Evolutionary conservation across 305 asterid genomes (phyloP).

Genomic region (Striga hermonthica): DNA sequence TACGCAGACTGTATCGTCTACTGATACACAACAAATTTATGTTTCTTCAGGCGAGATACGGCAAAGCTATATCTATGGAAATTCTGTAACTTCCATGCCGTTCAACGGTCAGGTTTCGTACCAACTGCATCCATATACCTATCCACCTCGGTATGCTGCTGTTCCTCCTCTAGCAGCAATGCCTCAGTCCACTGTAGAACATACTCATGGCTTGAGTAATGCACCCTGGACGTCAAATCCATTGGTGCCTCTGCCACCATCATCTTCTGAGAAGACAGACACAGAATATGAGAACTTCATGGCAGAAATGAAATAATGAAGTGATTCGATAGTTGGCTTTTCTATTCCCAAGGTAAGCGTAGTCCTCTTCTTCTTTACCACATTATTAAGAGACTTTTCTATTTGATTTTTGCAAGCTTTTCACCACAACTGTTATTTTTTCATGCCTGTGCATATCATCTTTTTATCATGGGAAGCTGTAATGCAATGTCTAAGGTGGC

Average conservation of each 20-base stretch:
- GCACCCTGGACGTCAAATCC: conserved; percentile 85
- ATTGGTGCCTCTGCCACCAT: conserved; percentile 53
- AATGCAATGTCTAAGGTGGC: conserved; percentile 21
- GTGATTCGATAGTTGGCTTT: conserved; percentile 17
- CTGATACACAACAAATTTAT: conserved; percentile 63
- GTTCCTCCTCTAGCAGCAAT: conserved; percentile 52
- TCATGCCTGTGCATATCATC: neutral
- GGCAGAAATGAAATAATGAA: conserved; percentile 75
- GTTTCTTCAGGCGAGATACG: conserved; percentile 53
- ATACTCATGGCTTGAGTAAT: conserved; percentile 55
- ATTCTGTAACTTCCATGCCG: conserved; percentile 50
- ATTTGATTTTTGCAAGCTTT: conserved; percentile 12
- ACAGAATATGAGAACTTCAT: conserved; percentile 92
- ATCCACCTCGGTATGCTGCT: conserved; percentile 62
- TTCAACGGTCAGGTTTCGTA: conserved; percentile 53
- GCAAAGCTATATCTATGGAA: conserved; percentile 48
- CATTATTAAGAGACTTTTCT: neutral
- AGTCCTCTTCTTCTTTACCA: neutral
- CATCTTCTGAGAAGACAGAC: conserved; percentile 65
- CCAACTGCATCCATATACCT: conserved; percentile 59
- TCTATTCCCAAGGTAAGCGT: conserved; percentile 39
- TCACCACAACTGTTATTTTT: conserved; percentile 12
- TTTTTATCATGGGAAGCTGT: conserved; percentile 1
- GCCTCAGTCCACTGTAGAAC: conserved; percentile 48
- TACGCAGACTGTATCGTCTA: conserved; percentile 45